phyloP scores from a whole-genome alignment of 2,329 filamentous ascomycete genomes.

The Hymenoscyphus infarciens region DNA sequence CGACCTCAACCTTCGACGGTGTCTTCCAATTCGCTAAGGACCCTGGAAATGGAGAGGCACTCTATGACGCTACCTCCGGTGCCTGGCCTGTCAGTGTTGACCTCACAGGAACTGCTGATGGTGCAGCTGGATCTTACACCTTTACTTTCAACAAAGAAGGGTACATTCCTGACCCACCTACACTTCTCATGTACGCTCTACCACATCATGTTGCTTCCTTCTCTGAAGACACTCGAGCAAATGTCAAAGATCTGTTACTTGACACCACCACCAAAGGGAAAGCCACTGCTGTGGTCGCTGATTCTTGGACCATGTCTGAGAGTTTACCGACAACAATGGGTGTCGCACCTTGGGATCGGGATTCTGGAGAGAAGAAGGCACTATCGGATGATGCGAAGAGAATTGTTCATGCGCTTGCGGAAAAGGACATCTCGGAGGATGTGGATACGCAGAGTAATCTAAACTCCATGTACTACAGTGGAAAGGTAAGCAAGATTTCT shows the following conservation, averaged over 20 bases:
- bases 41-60: slow-evolving; percentile 57
- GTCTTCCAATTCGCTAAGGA: slow-evolving; percentile 81
- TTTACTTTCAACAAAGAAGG: slow-evolving; percentile 73
- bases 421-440: slow-evolving; percentile 72
- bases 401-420: slow-evolving; percentile 58
- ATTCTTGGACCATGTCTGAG: slow-evolving; percentile 77
- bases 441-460: slow-evolving; percentile 70
- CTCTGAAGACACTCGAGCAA: slow-evolving; percentile 49
- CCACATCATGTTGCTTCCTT: slow-evolving; percentile 84
- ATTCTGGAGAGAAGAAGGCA: slow-evolving; percentile 41
- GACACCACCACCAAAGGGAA: slow-evolving; percentile 83
- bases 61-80: slow-evolving; percentile 74
- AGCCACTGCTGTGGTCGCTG: slow-evolving; percentile 67
- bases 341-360: slow-evolving; percentile 73
- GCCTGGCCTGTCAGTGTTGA: slow-evolving; percentile 65
- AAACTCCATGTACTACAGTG: slow-evolving; percentile 89
- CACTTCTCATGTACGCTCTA: slow-evolving; percentile 79
- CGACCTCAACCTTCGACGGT: slow-evolving; percentile 67
- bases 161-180: slow-evolving; percentile 43
- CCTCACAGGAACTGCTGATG: slow-evolving; percentile 60
- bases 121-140: slow-evolving; percentile 64
- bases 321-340: slow-evolving; percentile 67
- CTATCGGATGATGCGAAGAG: slow-evolving; percentile 54
- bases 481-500: slow-evolving; percentile 56
- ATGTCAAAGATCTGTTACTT: slow-evolving; percentile 54